phyloP scores from a whole-genome alignment of 768 basidiomycete genomes.

The Leccinum fibrillosum region DNA sequence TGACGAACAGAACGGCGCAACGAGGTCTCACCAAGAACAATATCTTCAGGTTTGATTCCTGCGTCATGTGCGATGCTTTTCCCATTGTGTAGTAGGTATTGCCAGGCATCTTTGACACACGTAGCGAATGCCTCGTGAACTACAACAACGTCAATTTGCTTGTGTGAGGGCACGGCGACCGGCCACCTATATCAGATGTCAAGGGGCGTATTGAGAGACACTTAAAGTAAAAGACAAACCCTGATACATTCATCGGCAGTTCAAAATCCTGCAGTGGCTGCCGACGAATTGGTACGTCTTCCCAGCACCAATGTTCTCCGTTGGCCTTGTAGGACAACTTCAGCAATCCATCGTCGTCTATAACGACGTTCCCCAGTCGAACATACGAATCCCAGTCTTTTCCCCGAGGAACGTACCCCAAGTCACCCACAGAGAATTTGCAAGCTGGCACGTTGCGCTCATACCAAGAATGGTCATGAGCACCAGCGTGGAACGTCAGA shows the following conservation, averaged over 20 bases:
- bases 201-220: background rate
- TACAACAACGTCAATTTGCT: conserved; percentile 38
- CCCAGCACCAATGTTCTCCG: conserved; percentile 40
- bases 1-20: background rate
- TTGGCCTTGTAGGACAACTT: conserved; percentile 19
- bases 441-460: conserved; percentile 38
- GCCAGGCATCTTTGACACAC: conserved; percentile 38
- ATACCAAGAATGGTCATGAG: conserved; percentile 41
- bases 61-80: conserved; percentile 29
- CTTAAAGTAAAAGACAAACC: conserved; percentile 25
- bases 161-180: conserved; percentile 36
- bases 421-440: conserved; percentile 42
- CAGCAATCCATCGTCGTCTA: conserved; percentile 27
- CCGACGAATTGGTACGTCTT: conserved; percentile 27
- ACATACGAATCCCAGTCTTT: conserved; percentile 38
- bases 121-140: conserved; percentile 31
- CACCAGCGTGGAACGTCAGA: conserved; percentile 33
- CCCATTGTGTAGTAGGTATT: conserved; percentile 33
- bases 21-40: conserved; percentile 38
- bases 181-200: conserved; percentile 37
- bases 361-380: conserved; percentile 36
- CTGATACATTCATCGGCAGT: conserved; percentile 29
- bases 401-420: conserved; percentile 40
- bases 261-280: conserved; percentile 35
- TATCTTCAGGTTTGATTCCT: conserved; percentile 38